These are phyloP conservation scores for Botrytis fabae DNA, from an alignment of 2,329 filamentous ascomycete species.

Conservation along the genomic window DNA sequence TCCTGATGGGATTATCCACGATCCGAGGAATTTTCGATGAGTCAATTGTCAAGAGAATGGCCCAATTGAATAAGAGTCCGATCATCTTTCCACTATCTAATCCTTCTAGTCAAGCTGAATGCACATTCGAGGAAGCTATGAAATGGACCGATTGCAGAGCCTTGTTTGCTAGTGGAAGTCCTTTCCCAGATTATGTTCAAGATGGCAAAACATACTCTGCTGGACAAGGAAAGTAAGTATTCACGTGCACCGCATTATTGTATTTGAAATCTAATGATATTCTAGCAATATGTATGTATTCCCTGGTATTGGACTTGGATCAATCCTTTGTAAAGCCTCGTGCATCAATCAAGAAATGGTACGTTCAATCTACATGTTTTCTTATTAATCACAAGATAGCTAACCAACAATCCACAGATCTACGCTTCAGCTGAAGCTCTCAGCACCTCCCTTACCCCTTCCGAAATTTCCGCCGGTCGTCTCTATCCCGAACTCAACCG, in stretches of 20 bases:
- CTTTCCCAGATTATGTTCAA: slow-evolving; percentile 70
- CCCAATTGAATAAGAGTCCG: slow-evolving; percentile 66
- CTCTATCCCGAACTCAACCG: slow-evolving; percentile 74
- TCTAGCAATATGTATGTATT: slow-evolving; percentile 88
- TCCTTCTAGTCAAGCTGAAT: slow-evolving; percentile 80
- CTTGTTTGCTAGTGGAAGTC: slow-evolving; percentile 79
- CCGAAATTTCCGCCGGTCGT: slow-evolving; percentile 54
- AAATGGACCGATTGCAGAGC: slow-evolving; percentile 75
- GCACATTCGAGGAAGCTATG: slow-evolving; percentile 72
- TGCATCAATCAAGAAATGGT: slow-evolving; percentile 49
- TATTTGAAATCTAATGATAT: slow-evolving; percentile 15
- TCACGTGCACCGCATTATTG: not conserved
- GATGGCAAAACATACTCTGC: slow-evolving; percentile 52
- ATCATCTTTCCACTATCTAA: slow-evolving; percentile 81
- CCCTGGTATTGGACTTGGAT: slow-evolving; percentile 80
- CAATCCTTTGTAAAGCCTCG: slow-evolving; percentile 66
- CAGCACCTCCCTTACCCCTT: slow-evolving; percentile 67
- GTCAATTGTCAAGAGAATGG: slow-evolving; percentile 73
- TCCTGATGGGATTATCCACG: slow-evolving; percentile 82
- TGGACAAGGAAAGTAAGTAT: slow-evolving; percentile 49
- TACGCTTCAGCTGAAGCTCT: slow-evolving; percentile 75
- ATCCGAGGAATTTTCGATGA: slow-evolving; percentile 73
- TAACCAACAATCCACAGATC: slow-evolving; percentile 59
- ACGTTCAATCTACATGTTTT: not conserved
- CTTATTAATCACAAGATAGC: slow-evolving; percentile 42